phyloP scores from a whole-genome alignment of 2,329 filamentous ascomycete species.

The Hypoxylon sp. region DNA sequence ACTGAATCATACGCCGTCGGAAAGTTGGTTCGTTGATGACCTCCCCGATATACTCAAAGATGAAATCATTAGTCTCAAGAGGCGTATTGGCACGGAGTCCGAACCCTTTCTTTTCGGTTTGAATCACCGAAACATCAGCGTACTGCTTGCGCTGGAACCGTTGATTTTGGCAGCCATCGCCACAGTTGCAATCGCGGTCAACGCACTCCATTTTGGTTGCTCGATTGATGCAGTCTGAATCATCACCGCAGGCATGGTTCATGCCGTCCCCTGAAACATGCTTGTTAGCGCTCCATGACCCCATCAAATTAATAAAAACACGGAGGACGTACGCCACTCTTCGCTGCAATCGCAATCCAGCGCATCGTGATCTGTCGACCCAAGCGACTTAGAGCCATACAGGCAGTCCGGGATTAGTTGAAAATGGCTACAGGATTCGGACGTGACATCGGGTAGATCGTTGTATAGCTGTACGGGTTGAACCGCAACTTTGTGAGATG shows the following conservation, averaged over 20 bases:
- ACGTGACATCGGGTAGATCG: conserved; percentile 83
- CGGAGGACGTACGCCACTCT: conserved; percentile 85
- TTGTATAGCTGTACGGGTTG: conserved; percentile 77
- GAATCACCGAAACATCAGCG: conserved; percentile 93
- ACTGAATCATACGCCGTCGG: conserved; percentile 89
- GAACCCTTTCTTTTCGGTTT: conserved; percentile 97
- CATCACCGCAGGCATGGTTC: conserved; percentile 93
- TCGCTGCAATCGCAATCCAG: conserved; percentile 96
- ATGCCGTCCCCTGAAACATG: conserved; percentile 66
- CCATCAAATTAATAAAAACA: conserved; percentile 34
- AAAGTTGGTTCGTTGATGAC: conserved; percentile 96
- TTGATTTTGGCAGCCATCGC: conserved; percentile 90
- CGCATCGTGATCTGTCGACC: conserved; percentile 88
- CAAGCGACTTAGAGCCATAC: conserved; percentile 92
- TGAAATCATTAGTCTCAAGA: conserved; percentile 87
- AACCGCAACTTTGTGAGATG: conserved; percentile 77
- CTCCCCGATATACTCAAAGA: conserved; percentile 98
- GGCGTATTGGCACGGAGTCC: conserved; percentile 87
- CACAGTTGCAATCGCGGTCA: conserved; percentile 86
- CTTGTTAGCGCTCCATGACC: conserved; percentile 44
- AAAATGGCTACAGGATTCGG: conserved; percentile 82
- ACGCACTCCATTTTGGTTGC: conserved; percentile 98
- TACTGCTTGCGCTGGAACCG: conserved; percentile 93
- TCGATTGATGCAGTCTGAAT: conserved; percentile 98
- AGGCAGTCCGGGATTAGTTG: conserved; percentile 86